These are phyloP conservation scores for Ustilaginoidea virens DNA, from an alignment of 2,329 filamentous ascomycete species.

Conservation along the genomic window DNA sequence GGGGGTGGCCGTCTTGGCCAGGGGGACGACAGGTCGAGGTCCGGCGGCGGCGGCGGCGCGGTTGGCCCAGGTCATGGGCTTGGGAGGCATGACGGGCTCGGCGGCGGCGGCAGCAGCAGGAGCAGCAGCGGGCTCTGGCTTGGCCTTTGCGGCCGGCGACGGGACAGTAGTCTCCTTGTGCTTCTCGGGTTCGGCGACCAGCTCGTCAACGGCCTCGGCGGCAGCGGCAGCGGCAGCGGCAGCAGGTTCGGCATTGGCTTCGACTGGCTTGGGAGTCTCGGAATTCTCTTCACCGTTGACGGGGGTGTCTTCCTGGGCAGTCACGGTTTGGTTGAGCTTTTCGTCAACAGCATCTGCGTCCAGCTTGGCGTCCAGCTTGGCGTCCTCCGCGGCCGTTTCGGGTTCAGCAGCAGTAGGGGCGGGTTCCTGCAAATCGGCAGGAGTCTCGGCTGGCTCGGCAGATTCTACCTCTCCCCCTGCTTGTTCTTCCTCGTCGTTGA, in stretches of 20 bases:
- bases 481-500: conserved; percentile 58
- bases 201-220: conserved; percentile 39
- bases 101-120: conserved; percentile 25
- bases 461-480: conserved; percentile 43
- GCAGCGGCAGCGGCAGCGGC: conserved; percentile 20
- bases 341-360: conserved; percentile 19
- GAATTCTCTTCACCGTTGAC: conserved; percentile 8
- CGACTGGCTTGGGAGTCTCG: conserved; percentile 19
- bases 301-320: background rate
- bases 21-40: conserved; percentile 34
- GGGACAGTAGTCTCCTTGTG: conserved; percentile 47
- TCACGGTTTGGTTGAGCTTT: conserved; percentile 20
- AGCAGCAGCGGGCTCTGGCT: conserved; percentile 33
- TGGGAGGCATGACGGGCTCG: conserved; percentile 30
- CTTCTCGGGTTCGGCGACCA: conserved; percentile 43
- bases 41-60: conserved; percentile 46
- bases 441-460: conserved; percentile 18
- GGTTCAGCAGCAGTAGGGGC: conserved; percentile 17
- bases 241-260: conserved; percentile 9
- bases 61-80: conserved; percentile 64
- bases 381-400: conserved; percentile 33
- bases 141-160: conserved; percentile 33
- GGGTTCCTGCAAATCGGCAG: conserved; percentile 11
- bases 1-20: conserved; percentile 41
- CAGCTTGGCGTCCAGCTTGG: conserved; percentile 18